Percentiles rank a stretch among this genome's conserved stretches.
phyloP scores from a whole-genome alignment of 2,329 filamentous ascomycete species.

The Fusarium guadeloupense region DNA sequence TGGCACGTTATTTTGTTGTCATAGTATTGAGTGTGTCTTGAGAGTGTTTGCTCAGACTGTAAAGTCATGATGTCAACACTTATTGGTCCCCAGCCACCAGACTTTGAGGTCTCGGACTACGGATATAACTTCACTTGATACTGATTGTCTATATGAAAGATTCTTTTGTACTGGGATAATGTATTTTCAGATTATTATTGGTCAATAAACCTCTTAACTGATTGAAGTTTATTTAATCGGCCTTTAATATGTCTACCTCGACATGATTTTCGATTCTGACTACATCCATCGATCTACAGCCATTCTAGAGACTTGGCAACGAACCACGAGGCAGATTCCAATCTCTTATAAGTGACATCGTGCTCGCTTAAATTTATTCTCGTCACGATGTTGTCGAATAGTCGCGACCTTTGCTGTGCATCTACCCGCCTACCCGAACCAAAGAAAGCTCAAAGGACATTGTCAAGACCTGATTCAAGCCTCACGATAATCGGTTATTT shows the following conservation, averaged over 20 bases:
- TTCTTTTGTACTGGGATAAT: too few species aligned
- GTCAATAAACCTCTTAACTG: too few species aligned
- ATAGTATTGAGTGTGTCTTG: neutral
- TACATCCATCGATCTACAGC: too few species aligned
- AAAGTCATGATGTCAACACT: constrained; percentile 44
- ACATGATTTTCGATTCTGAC: too few species aligned
- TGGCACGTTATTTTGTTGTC: neutral
- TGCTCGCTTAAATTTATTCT: too few species aligned
- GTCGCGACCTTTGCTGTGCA: neutral
- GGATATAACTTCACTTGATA: neutral
- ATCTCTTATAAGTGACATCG: too few species aligned
- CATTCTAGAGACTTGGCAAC: too few species aligned
- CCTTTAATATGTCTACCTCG: too few species aligned
- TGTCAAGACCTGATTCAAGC: neutral
- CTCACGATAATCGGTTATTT: neutral
- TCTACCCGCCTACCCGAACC: neutral
- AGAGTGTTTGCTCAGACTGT: neutral
- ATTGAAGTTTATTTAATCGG: too few species aligned
- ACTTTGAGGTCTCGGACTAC: constrained; percentile 9
- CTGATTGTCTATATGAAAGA: neutral
- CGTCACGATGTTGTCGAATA: neutral
- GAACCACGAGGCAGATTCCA: too few species aligned
- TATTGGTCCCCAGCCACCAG: constrained; percentile 29
- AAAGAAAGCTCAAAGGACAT: neutral
- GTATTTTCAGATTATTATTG: too few species aligned